phyloP scores from a whole-genome alignment of 1,139 yeast genomes.

The Pichia sp. region DNA sequence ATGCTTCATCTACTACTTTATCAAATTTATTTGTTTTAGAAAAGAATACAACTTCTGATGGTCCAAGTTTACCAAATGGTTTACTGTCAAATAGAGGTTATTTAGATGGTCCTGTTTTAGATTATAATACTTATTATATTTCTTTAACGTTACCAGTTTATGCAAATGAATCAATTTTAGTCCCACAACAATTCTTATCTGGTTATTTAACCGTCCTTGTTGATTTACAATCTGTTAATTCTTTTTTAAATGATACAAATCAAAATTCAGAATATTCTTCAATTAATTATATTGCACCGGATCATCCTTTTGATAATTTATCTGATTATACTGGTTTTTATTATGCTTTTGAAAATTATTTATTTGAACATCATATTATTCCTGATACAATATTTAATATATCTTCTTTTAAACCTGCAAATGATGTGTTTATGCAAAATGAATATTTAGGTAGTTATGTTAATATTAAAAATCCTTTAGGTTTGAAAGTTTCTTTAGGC shows the following conservation, averaged over 20 bases:
- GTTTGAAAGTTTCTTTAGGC: conserved; percentile 60
- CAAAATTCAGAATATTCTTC: conserved; percentile 36
- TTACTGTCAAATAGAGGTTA: conserved; percentile 36
- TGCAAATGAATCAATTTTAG: conserved; percentile 65
- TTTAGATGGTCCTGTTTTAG: conserved; percentile 54
- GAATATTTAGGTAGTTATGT: conserved; percentile 44
- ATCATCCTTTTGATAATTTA: conserved; percentile 26
- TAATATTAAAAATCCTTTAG: conserved; percentile 38
- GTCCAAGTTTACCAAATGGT: conserved; percentile 33
- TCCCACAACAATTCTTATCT: conserved; percentile 51
- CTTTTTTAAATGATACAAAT: conserved; percentile 46
- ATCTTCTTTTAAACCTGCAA: conserved; percentile 23
- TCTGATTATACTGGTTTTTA: conserved; percentile 31
- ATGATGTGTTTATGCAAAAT: conserved; percentile 15
- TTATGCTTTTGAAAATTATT: conserved; percentile 29
- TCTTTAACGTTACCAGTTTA: conserved; percentile 66
- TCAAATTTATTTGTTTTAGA: conserved; percentile 36
- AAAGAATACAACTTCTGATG: conserved; percentile 1
- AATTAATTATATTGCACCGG: conserved; percentile 35
- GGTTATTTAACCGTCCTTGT: conserved; percentile 71
- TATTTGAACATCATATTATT: not conserved
- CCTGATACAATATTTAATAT: conserved; percentile 2
- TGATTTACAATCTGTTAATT: conserved; percentile 47
- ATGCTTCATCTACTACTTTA: conserved; percentile 33
- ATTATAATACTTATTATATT: conserved; percentile 38